phyloP scores from a whole-genome alignment of 1,284 basidiomycete species.

The Ustilago shanxiensis region DNA sequence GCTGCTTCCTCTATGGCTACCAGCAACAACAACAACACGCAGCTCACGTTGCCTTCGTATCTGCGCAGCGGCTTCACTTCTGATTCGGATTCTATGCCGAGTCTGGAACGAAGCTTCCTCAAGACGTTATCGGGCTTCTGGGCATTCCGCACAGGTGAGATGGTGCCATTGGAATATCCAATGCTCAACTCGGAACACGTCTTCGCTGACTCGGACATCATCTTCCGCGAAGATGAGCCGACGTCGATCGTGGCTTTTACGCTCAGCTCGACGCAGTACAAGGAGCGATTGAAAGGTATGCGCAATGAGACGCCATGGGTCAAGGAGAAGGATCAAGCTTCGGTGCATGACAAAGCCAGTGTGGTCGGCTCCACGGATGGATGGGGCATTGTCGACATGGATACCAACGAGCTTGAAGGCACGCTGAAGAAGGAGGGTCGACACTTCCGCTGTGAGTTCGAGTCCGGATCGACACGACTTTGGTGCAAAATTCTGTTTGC shows the following conservation, averaged over 20 bases:
- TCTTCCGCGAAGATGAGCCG: constrained; percentile 96
- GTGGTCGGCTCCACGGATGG: constrained; percentile 32
- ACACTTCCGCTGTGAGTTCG: constrained; percentile 69
- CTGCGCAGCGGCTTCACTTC: constrained; percentile 46
- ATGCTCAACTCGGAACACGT: constrained; percentile 74
- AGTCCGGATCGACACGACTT: constrained; percentile 85
- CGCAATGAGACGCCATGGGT: constrained; percentile 36
- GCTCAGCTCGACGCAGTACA: constrained; percentile 87
- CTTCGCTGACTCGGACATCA: constrained; percentile 87
- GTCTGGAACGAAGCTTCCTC: constrained; percentile 73
- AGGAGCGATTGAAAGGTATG: constrained; percentile 60
- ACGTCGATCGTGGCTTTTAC: constrained; percentile 97
- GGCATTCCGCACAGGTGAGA: constrained; percentile 73
- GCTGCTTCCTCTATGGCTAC: constrained; percentile 43
- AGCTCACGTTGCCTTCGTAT: constrained; percentile 46
- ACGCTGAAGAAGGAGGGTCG: constrained; percentile 62
- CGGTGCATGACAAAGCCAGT: constrained; percentile 77
- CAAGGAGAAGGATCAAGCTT: constrained; percentile 44
- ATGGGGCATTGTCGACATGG: constrained; percentile 48
- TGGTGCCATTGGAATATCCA: constrained; percentile 74
- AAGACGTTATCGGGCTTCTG: constrained; percentile 84
- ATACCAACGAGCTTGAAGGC: constrained; percentile 52
- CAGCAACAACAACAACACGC: constrained; percentile 37
- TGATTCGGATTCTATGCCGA: constrained; percentile 53
- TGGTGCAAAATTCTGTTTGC: constrained; percentile 92